Conservation (phyloP, 441 rosid genomes). For the Hura crepitans region DNA sequence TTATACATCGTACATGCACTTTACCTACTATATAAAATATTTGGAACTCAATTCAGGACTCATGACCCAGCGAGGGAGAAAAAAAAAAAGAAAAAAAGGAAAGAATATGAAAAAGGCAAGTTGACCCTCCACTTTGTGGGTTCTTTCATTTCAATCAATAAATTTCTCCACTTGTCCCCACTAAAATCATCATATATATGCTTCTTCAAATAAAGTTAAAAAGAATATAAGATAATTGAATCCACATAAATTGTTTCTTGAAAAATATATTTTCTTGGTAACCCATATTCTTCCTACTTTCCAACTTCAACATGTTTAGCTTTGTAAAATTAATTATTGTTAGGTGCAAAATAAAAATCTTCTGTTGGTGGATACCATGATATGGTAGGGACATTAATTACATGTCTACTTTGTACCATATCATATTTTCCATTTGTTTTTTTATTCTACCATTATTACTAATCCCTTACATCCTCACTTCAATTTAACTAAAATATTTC, state of each 20-base stretch:
- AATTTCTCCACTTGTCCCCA: neutral
- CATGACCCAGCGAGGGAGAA: neutral
- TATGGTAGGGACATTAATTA: constrained; percentile 18
- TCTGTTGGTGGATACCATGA: constrained; percentile 30
- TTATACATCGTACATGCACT: neutral
- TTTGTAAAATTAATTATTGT: neutral
- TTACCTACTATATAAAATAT: neutral
- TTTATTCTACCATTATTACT: constrained; percentile 7
- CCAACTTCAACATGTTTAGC: constrained; percentile 11
- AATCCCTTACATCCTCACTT: constrained; percentile 8
- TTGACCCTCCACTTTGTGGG: neutral
- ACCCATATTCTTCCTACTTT: neutral
- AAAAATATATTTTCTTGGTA: too few relatives aligned
- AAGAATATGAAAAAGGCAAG: neutral
- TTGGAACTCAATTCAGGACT: neutral
- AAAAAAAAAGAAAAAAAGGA: neutral
- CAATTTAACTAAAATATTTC: too few relatives aligned
- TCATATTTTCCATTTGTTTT: constrained; percentile 8
- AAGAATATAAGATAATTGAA: too few relatives aligned
- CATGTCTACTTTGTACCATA: constrained; percentile 17
- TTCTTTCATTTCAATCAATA: neutral
- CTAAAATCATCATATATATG: neutral
- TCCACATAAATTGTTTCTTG: too few relatives aligned
- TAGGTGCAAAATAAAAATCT: constrained; percentile 19
- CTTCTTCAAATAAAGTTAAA: too few relatives aligned